phyloP scores from a whole-genome alignment of 345 rosid genomes.

The Pugionium dolabratum region DNA sequence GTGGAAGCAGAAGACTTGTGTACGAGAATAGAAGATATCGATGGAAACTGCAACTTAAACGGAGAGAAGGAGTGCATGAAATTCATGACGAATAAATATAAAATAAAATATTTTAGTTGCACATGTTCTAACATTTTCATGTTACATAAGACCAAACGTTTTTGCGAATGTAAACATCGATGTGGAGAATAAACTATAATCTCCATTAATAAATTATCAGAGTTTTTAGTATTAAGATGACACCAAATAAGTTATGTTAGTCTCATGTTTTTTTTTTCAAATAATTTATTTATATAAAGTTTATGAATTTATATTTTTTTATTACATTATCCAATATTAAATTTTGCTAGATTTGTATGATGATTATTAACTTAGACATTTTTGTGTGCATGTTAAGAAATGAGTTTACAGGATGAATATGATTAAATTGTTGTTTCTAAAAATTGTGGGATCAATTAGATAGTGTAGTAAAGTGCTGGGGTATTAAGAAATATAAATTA shows the following conservation, averaged over 20 bases:
- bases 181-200: background rate
- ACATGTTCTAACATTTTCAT: slow-evolving; percentile 21
- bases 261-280: background rate
- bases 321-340: background rate
- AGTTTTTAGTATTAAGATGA: slow-evolving; percentile 11
- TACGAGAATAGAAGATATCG: slow-evolving; percentile 19
- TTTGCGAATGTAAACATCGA: slow-evolving; percentile 10
- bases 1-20: slow-evolving; percentile 11
- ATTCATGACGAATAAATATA: slow-evolving; percentile 13
- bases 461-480: background rate
- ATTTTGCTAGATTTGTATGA: background rate
- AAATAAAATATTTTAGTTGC: slow-evolving; percentile 8
- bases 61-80: slow-evolving; percentile 17
- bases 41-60: background rate
- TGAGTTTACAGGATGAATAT: background rate
- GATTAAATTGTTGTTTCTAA: background rate
- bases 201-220: background rate
- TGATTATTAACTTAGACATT: background rate
- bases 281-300: slow-evolving; percentile 1
- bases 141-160: slow-evolving; percentile 26
- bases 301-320: background rate
- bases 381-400: background rate
- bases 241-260: slow-evolving; percentile 6
- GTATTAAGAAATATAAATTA: background rate
- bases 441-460: background rate